Evolutionary conservation across 768 basidiomycete species (phyloP).

Genomic region (Boletus edulis): DNA sequence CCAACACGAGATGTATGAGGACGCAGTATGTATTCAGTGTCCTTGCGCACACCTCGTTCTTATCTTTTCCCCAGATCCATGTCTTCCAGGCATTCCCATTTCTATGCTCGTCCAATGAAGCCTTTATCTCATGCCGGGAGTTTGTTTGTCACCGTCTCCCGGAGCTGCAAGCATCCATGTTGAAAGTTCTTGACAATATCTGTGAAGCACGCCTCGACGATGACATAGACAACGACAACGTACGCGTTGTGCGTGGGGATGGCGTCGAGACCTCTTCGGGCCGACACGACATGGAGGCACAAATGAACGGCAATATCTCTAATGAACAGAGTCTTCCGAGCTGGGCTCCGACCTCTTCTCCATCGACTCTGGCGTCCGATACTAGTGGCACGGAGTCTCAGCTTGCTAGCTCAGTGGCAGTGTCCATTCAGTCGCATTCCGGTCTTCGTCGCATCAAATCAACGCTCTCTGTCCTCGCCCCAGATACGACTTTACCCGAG

Average conservation of each 20-base stretch:
- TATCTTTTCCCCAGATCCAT: conserved; percentile 56
- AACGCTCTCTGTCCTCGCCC: conserved; percentile 25
- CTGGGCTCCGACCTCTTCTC: conserved; percentile 40
- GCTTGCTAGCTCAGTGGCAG: conserved; percentile 5
- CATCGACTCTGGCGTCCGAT: conserved; percentile 1
- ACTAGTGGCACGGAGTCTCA: conserved; percentile 1
- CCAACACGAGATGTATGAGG: conserved; percentile 85
- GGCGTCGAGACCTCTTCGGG: conserved; percentile 53
- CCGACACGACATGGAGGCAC: conserved; percentile 40
- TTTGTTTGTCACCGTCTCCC: conserved; percentile 66
- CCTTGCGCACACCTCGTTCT: neutral
- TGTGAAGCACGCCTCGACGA: conserved; percentile 62
- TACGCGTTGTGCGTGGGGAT: conserved; percentile 72
- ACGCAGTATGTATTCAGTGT: conserved; percentile 58
- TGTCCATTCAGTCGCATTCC: conserved; percentile 12
- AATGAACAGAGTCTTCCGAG: conserved; percentile 46
- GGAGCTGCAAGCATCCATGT: conserved; percentile 45
- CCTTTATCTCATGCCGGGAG: conserved; percentile 67
- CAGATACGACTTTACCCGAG: conserved; percentile 15
- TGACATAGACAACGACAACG: conserved; percentile 67
- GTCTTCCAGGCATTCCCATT: conserved; percentile 91
- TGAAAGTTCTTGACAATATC: conserved; percentile 49
- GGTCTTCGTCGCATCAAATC: conserved; percentile 31
- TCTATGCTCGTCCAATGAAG: conserved; percentile 58
- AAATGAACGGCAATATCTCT: conserved; percentile 29